phyloP scores from a whole-genome alignment of 1,284 basidiomycete species.

The Amylostereum chailletii region DNA sequence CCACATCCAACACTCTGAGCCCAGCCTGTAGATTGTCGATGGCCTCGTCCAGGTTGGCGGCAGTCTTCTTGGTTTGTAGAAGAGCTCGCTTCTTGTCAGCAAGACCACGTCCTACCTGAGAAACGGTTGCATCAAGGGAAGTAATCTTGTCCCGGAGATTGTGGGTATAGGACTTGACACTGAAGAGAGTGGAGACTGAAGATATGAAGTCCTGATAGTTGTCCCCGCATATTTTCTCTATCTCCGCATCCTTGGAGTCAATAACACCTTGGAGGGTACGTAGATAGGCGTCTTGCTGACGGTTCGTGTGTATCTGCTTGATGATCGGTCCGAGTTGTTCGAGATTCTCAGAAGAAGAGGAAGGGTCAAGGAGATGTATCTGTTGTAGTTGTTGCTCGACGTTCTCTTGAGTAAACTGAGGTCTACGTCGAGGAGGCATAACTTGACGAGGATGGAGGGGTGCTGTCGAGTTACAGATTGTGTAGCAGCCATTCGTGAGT shows the following conservation, averaged over 20 bases:
- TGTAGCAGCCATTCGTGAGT: neutral
- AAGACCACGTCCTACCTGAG: constrained; percentile 73
- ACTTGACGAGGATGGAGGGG: neutral
- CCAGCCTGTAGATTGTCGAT: constrained; percentile 93
- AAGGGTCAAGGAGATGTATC: constrained; percentile 78
- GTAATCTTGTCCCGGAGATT: constrained; percentile 75
- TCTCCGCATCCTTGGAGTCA: constrained; percentile 90
- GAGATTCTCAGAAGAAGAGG: constrained; percentile 83
- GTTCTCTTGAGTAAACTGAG: constrained; percentile 69
- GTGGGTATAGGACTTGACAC: constrained; percentile 84
- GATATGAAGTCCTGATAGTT: constrained; percentile 98
- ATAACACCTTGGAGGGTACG: constrained; percentile 82
- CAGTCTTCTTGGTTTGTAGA: constrained; percentile 87
- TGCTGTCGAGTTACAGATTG: no score
- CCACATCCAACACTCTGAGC: constrained; percentile 86
- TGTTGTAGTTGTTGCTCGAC: constrained; percentile 82
- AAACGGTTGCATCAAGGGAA: constrained; percentile 61
- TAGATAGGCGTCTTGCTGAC: constrained; percentile 89
- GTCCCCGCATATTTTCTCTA: constrained; percentile 90
- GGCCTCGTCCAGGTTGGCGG: constrained; percentile 89
- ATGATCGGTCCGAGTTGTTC: constrained; percentile 91
- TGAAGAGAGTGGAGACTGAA: constrained; percentile 91
- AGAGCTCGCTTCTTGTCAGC: constrained; percentile 89
- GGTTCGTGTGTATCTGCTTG: constrained; percentile 85
- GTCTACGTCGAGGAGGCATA: constrained; percentile 68